Base-by-base conservation (phyloP, 2,329 filamentous ascomycete genomes). In the Penicillium fuscoglaucum region DNA sequence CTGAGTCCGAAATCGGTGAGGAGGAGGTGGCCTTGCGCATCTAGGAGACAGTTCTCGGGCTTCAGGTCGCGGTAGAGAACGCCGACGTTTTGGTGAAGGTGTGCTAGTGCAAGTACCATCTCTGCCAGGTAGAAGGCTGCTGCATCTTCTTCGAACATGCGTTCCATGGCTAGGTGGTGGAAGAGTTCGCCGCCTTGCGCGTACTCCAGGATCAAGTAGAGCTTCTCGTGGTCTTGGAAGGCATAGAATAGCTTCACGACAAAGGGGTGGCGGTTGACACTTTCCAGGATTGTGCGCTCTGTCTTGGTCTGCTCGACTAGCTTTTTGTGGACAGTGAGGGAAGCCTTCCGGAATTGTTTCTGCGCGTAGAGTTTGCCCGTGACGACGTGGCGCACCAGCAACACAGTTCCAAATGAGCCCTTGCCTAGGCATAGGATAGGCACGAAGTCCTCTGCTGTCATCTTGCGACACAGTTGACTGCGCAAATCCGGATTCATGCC, bases 51-150 rank as follows among this genome's bases (percentile, higher is more conserved):
- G 75, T 99, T 99, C 76, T 99, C 95, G 0, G 95, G 95, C 80
- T 99, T 99, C 59, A 99, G 83, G 72, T 99, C 95, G 61, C 95
- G 90, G 77, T 99, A 99, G 63, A 99, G 89, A 50, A 99, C 93
- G 17, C 95, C 93, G 24, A 98, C 86, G 62, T 89, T 92, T 66
- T 90, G 87, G 78, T 99, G 95, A 28, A 99, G 84, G 75, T 99
- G 93, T 39, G 93, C 91, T 47, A 99, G 84, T 31, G 95, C 96
- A 26, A 99, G 85, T 5, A 96, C 87, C 87, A 99, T 96, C 78
- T 99, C 93, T 0, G 92, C 96, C 90, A 98, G 96, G 83, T 99
- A 99, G 76, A 98, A 99, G 1, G 93, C 91, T 0, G 93, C 90
- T 2, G 89, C 89, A 17, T 90, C 83, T 77, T 98, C 93, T 15